These are phyloP conservation scores for Pseudonitzschia pungens DNA, from an alignment of 108 stramenopile genomes.

Conservation along the genomic window DNA sequence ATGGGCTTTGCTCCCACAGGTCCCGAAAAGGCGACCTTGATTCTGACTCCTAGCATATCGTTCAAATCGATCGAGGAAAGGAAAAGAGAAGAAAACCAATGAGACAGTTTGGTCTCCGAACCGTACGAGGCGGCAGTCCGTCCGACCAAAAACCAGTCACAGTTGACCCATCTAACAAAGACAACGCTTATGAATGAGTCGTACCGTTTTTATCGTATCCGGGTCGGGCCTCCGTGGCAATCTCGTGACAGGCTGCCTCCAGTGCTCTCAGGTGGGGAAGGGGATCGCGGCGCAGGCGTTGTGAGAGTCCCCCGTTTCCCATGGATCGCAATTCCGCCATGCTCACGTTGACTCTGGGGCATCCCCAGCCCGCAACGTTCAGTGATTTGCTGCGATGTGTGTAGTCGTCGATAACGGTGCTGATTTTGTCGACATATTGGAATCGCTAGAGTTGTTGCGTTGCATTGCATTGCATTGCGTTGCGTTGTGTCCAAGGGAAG, in stretches of 20 bases:
- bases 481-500: background rate
- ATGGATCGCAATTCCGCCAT: conserved; percentile 68
- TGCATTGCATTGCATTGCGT: background rate
- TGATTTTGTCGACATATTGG: conserved; percentile 51
- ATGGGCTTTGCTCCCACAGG: conserved; percentile 60
- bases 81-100: background rate
- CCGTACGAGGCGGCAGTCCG: too few relatives aligned
- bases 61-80: background rate
- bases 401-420: conserved; percentile 69
- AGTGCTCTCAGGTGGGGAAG: conserved; percentile 79
- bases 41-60: conserved; percentile 29
- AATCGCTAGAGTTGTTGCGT: conserved; percentile 22
- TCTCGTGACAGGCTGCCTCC: conserved; percentile 71
- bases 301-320: conserved; percentile 51
- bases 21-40: conserved; percentile 77
- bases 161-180: background rate
- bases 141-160: too few relatives aligned
- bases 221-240: conserved; percentile 70
- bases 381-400: conserved; percentile 44
- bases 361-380: conserved; percentile 49
- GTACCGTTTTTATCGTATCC: conserved; percentile 75
- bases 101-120: background rate
- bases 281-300: conserved; percentile 63
- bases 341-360: conserved; percentile 60
- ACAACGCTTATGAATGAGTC: background rate